Percentiles rank a stretch among this genome's conserved stretches.
phyloP scores from a whole-genome alignment of 2,329 filamentous ascomycete species.

The Coleophoma cylindrospora region DNA sequence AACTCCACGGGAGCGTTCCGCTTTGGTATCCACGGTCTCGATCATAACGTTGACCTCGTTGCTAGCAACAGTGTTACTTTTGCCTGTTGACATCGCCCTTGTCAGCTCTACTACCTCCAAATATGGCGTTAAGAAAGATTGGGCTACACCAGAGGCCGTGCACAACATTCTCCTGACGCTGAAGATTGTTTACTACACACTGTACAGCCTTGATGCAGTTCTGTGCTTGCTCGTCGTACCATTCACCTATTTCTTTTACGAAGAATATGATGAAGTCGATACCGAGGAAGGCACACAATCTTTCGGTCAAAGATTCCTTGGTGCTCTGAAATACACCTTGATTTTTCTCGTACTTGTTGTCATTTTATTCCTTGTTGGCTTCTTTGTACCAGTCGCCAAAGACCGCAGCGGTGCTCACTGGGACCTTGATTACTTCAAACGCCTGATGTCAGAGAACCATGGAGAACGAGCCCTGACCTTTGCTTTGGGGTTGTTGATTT shows the following conservation, averaged over 20 bases:
- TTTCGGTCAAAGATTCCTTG: constrained; percentile 65
- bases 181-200: constrained; percentile 83
- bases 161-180: constrained; percentile 74
- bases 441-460: constrained; percentile 76
- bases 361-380: constrained; percentile 83
- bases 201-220: constrained; percentile 88
- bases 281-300: constrained; percentile 74
- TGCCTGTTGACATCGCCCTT: constrained; percentile 92
- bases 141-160: constrained; percentile 81
- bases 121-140: constrained; percentile 82
- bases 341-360: constrained; percentile 77
- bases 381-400: constrained; percentile 82
- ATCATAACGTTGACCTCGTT: constrained; percentile 83
- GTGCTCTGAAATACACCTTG: constrained; percentile 86
- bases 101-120: constrained; percentile 81
- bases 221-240: constrained; percentile 87
- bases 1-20: constrained; percentile 78
- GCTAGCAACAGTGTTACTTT: constrained; percentile 84
- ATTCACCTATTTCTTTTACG: constrained; percentile 97
- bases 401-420: constrained; percentile 60
- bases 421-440: constrained; percentile 89
- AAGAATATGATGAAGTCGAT: constrained; percentile 92
- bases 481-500: constrained; percentile 80
- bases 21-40: constrained; percentile 75
- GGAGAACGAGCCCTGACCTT: constrained; percentile 92